These are phyloP conservation scores for Sarcodon aspratus DNA, from an alignment of 768 basidiomycete genomes.

Conservation along the genomic window DNA sequence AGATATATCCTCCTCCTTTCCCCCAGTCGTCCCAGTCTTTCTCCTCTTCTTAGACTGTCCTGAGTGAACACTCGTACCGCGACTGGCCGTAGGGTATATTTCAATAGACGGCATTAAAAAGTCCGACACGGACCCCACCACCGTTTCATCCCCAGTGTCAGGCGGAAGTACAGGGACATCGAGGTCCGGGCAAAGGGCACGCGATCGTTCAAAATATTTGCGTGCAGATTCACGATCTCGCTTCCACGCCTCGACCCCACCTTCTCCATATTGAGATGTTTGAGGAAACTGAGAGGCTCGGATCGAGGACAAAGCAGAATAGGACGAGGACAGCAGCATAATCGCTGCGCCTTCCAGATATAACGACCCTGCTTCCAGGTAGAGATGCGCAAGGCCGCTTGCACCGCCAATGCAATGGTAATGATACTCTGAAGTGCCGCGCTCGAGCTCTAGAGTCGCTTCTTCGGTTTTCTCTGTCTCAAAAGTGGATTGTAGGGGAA, in stretches of 20 bases:
- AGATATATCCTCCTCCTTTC: slow-evolving; percentile 27
- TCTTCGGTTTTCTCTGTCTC: slow-evolving; percentile 1
- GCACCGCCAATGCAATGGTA: slow-evolving; percentile 55
- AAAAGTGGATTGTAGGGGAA: slow-evolving; percentile 39
- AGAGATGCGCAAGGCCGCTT: slow-evolving; percentile 60
- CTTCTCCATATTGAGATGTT: slow-evolving; percentile 30
- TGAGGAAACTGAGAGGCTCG: slow-evolving; percentile 40
- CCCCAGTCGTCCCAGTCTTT: slow-evolving; percentile 16
- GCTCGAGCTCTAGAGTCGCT: slow-evolving; percentile 14
- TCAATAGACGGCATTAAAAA: neutral
- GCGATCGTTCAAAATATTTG: slow-evolving; percentile 64
- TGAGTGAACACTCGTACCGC: neutral
- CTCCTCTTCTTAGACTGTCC: slow-evolving; percentile 11
- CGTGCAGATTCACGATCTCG: slow-evolving; percentile 62
- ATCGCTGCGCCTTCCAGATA: slow-evolving; percentile 76
- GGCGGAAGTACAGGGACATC: slow-evolving; percentile 61
- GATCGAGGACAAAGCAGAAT: slow-evolving; percentile 68
- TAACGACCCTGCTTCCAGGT: slow-evolving; percentile 67
- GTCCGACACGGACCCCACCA: neutral
- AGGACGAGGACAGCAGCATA: slow-evolving; percentile 58
- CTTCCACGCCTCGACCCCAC: slow-evolving; percentile 62
- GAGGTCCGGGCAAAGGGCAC: slow-evolving; percentile 42
- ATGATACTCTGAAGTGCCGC: slow-evolving; percentile 51
- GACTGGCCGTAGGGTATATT: neutral
- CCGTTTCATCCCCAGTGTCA: slow-evolving; percentile 14